Evolutionary conservation across 176 grass and related monocot genomes (phyloP).

Genomic region (Cymbopogon citratus): DNA sequence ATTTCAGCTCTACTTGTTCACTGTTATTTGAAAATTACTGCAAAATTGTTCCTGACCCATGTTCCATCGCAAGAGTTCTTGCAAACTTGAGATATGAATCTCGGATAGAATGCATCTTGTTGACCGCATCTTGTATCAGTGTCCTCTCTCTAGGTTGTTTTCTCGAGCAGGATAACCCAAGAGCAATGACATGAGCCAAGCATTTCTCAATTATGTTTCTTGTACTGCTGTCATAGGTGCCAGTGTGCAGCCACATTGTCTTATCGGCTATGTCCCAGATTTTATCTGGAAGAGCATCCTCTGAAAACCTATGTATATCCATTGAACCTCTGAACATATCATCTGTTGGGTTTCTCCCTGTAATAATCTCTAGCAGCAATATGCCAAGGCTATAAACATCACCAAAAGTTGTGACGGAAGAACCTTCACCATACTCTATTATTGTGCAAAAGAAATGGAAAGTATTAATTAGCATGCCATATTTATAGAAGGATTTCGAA

Average conservation of each 20-base stretch:
- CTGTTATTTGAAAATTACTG: neutral
- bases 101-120: neutral
- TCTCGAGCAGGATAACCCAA: neutral
- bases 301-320: neutral
- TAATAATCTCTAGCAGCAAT: slow-evolving; percentile 27
- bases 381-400: slow-evolving; percentile 36
- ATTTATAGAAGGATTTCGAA: neutral
- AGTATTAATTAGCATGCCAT: neutral
- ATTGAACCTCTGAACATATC: neutral
- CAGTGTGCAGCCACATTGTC: neutral
- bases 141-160: neutral
- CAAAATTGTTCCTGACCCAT: neutral
- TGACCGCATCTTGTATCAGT: neutral
- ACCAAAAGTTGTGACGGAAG: neutral
- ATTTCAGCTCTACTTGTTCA: neutral
- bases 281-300: neutral
- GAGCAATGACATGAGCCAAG: neutral
- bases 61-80: neutral
- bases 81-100: neutral
- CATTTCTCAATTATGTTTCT: neutral
- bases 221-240: neutral
- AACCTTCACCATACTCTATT: slow-evolving; percentile 27
- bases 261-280: neutral
- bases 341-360: neutral
- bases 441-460: neutral